A percentile compares a stretch with the other conserved stretches of the same genome.
Conservation (phyloP, 163 green algal species). For the Smithsoniella earleae region DNA sequence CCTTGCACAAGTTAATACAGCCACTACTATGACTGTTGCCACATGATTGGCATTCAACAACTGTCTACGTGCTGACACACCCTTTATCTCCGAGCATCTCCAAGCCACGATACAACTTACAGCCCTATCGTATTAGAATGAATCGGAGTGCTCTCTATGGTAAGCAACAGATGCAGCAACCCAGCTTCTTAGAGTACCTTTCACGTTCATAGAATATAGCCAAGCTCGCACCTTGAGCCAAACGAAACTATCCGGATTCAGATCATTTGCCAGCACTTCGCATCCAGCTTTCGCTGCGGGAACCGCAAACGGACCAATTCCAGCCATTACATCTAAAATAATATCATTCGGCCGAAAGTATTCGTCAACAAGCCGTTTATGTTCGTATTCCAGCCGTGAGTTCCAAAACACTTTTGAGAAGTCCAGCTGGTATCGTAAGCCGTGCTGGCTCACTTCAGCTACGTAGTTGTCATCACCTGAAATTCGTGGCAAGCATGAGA, state of each 20-base stretch:
- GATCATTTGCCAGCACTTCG: constrained; percentile 82
- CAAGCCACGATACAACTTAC: no score
- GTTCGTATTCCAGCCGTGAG: constrained; percentile 87
- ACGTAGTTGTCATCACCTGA: constrained; percentile 45
- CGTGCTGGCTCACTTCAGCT: constrained; percentile 81
- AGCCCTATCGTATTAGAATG: no score
- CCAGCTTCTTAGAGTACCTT: no score
- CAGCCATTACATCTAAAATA: constrained; percentile 88
- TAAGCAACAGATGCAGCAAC: no score
- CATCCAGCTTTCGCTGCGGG: constrained; percentile 72
- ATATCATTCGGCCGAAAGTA: constrained; percentile 52
- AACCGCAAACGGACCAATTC: constrained; percentile 93
- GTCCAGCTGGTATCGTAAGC: constrained; percentile 74
- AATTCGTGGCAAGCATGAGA: neutral
- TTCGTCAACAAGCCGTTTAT: constrained; percentile 68
- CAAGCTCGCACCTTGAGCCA: constrained; percentile 31
- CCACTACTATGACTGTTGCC: no score
- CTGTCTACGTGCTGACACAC: no score
- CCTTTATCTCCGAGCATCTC: no score
- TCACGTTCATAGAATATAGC: no score
- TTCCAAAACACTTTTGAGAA: constrained; percentile 98
- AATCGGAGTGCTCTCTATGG: no score
- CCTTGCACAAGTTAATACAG: no score
- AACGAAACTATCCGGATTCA: constrained; percentile 74
- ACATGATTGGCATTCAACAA: no score